Conservation (phyloP, 2,329 filamentous ascomycete genomes). For the Ophiostoma himal-ulmi region DNA sequence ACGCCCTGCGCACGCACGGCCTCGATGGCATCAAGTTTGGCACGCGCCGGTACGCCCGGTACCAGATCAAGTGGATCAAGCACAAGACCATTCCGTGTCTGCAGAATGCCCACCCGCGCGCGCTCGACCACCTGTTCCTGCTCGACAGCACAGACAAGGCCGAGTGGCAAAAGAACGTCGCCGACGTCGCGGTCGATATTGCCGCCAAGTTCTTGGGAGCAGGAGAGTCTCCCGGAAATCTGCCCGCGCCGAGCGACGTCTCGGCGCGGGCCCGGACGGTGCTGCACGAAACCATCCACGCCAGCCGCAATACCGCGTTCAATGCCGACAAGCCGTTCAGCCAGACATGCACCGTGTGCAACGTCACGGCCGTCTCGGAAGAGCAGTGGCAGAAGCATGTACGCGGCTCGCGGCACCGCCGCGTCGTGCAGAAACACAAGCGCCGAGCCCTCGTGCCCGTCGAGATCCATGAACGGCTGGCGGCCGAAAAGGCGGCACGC, state of each 20-base stretch:
- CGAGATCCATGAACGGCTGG: conserved; percentile 1
- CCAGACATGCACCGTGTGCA: conserved; percentile 66
- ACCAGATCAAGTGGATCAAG: conserved; percentile 81
- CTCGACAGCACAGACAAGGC: conserved; percentile 70
- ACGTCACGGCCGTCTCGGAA: conserved; percentile 55
- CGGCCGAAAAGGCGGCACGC: conserved; percentile 1
- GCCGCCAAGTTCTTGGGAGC: conserved; percentile 56
- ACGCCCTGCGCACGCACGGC: conserved; percentile 51
- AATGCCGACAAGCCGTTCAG: conserved; percentile 45
- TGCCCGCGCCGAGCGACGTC: conserved; percentile 47
- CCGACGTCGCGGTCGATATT: conserved; percentile 57
- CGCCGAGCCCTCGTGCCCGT: conserved; percentile 30
- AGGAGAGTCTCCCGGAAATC: conserved; percentile 26
- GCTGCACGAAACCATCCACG: conserved; percentile 45
- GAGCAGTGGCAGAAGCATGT: conserved; percentile 45
- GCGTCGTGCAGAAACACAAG: conserved; percentile 29
- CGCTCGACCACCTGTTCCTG: conserved; percentile 61
- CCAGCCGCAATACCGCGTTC: conserved; percentile 31
- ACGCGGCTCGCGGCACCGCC: conserved; percentile 38
- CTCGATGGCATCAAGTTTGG: conserved; percentile 74
- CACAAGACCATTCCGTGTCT: conserved; percentile 71
- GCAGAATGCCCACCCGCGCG: conserved; percentile 45
- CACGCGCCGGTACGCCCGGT: conserved; percentile 80
- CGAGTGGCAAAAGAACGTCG: conserved; percentile 58
- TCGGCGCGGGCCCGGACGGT: conserved; percentile 48